Base-by-base conservation (phyloP, 352 stramenopile species). In the Pythium guiyangense region DNA sequence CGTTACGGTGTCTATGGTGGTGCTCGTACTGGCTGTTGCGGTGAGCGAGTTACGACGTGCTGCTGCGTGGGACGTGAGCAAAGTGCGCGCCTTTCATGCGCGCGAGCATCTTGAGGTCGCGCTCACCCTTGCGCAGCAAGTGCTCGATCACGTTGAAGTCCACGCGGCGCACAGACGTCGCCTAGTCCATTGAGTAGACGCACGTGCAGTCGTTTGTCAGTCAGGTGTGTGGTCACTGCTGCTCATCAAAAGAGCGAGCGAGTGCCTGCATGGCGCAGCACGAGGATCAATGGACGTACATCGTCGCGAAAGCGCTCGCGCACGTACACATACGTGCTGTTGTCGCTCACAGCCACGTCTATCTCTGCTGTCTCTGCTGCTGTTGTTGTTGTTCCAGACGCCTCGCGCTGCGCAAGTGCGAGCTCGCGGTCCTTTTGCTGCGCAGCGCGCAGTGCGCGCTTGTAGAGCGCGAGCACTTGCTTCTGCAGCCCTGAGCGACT, bases 121-220 rank as follows among this genome's bases (percentile, higher is more conserved):
- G 79, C 59, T 94, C 74, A 2, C 84, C 84, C 51, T 94, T 94
- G 66, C 84, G 84, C 57, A 94, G 63, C 69, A 94, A 73, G 48
- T 92, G 80, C 73, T 94, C 84, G 56, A 94, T 92, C 59, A 88
- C 67, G 10, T 71, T 66, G 63, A 94, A 94, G 66, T 92, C 77
- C 60, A 75, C 87, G 39, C 82, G 76, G 9, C 77, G 67, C 26
- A 92, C 80, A 4, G 74, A 74, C 0, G 47, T 44, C 17, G 69
- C 84, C 76, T 92, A n/a, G n/a, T n/a, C n/a, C n/a, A n/a, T n/a
- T n/a, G n/a, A 35, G n/a, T n/a, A n/a, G n/a, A n/a, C n/a, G n/a
- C n/a, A n/a, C n/a, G n/a, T n/a, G n/a, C n/a, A n/a, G n/a, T n/a
- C n/a, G n/a, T n/a, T n/a, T n/a, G n/a, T n/a, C n/a, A n/a, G n/a